Evolutionary conservation across 208 protist species (phyloP).

Genomic region (Crithidia thermophila): DNA sequence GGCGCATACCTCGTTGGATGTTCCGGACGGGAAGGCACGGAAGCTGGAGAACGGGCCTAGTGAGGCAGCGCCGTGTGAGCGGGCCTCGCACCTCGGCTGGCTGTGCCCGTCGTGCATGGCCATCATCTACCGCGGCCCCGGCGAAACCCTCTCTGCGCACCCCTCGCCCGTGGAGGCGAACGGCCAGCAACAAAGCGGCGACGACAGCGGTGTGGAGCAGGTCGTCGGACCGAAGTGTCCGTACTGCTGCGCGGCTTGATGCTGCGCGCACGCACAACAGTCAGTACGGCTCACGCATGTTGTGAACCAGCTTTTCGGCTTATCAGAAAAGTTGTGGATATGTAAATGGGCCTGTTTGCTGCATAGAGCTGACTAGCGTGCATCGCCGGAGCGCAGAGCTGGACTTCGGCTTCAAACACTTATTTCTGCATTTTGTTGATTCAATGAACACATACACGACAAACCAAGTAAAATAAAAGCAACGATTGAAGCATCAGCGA

Average conservation of each 20-base stretch:
- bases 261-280: no score
- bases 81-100: slow-evolving; percentile 58
- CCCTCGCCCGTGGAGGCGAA: background rate
- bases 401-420: no score
- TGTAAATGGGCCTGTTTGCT: no score
- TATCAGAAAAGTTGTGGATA: no score
- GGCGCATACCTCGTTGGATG: background rate
- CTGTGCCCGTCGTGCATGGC: slow-evolving; percentile 74
- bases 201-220: slow-evolving; percentile 6
- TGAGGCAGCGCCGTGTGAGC: background rate
- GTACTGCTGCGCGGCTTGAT: slow-evolving; percentile 31
- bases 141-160: slow-evolving; percentile 25
- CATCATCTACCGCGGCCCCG: slow-evolving; percentile 39
- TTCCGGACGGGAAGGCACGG: background rate
- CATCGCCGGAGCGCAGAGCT: no score
- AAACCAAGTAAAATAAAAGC: no score
- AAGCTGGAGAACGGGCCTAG: background rate
- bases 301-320: no score
- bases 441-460: no score
- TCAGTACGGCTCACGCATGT: no score
- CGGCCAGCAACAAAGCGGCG: background rate
- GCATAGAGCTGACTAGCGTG: no score
- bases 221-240: slow-evolving; percentile 20
- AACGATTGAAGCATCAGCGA: no score
- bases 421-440: no score